Evolutionary conservation across 441 rosid genomes (phyloP).

Genomic region (Dalechampia spathulata): DNA sequence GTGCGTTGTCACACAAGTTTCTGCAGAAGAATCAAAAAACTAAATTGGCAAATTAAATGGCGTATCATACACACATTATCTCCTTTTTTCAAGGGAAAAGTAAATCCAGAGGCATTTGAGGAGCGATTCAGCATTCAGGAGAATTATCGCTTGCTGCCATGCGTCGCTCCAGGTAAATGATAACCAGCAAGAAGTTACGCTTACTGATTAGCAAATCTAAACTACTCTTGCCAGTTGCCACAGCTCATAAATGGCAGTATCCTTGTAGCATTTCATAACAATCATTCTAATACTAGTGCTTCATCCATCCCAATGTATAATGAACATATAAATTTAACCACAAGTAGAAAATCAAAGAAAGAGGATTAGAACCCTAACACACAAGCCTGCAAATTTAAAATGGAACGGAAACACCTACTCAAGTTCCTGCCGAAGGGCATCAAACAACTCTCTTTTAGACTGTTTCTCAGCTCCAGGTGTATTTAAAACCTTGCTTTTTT

Average conservation of each 20-base stretch:
- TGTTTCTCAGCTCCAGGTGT: constrained; percentile 98
- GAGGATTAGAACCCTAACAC: no score
- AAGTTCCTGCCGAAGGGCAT: constrained; percentile 89
- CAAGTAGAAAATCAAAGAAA: no score
- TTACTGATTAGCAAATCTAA: not conserved
- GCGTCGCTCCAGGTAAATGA: not conserved
- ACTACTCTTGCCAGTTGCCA: not conserved
- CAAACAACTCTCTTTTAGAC: constrained; percentile 92
- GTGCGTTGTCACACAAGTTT: no score
- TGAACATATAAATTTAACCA: not conserved
- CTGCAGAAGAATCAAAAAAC: no score
- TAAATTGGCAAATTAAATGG: no score
- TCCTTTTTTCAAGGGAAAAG: not conserved
- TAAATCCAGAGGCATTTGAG: not conserved
- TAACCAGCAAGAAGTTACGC: not conserved
- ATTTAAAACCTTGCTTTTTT: constrained; percentile 86
- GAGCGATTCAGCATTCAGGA: not conserved
- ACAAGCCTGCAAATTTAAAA: not conserved
- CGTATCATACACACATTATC: no score
- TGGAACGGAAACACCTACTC: constrained; percentile 40
- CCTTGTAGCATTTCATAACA: not conserved
- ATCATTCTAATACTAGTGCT: not conserved
- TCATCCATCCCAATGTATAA: not conserved
- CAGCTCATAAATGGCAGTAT: not conserved
- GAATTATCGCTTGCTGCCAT: not conserved